phyloP scores from a whole-genome alignment of 1,139 yeast genomes.

The Candida smagusa region DNA sequence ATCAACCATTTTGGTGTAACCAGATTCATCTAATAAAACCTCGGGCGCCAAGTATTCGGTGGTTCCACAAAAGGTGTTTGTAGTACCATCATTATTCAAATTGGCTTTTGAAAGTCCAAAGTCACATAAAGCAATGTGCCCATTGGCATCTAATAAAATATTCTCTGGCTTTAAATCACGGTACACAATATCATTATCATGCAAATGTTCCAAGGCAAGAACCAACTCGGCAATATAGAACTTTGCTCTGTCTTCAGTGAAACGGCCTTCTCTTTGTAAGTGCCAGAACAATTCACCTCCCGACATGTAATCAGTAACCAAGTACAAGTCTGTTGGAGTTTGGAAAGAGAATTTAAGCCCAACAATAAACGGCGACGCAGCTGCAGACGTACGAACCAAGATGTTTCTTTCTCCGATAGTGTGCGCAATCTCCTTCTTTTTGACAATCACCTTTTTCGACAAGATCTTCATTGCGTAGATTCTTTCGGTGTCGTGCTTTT shows the following conservation, averaged over 20 bases:
- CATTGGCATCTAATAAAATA: slow-evolving; percentile 89
- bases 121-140: slow-evolving; percentile 95
- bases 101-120: slow-evolving; percentile 95
- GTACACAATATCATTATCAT: slow-evolving; percentile 88
- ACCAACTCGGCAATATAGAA: slow-evolving; percentile 95
- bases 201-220: slow-evolving; percentile 86
- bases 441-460: slow-evolving; percentile 89
- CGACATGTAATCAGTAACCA: slow-evolving; percentile 96
- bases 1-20: slow-evolving; percentile 84
- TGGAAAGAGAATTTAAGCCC: slow-evolving; percentile 94
- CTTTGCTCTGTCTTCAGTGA: slow-evolving; percentile 87
- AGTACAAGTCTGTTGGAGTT: slow-evolving; percentile 84
- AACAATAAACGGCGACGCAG: slow-evolving; percentile 85
- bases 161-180: slow-evolving; percentile 96
- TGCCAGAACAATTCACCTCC: slow-evolving; percentile 99
- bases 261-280: slow-evolving; percentile 92
- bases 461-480: slow-evolving; percentile 97
- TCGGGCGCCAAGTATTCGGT: slow-evolving; percentile 89
- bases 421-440: slow-evolving; percentile 95
- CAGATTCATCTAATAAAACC: slow-evolving; percentile 75
- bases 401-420: slow-evolving; percentile 96
- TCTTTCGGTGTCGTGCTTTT: slow-evolving; percentile 81
- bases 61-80: slow-evolving; percentile 96
- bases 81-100: slow-evolving; percentile 80
- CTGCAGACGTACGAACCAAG: slow-evolving; percentile 77